phyloP scores from a whole-genome alignment of 176 grass and related monocot species.

The Panicum miliaceum region DNA sequence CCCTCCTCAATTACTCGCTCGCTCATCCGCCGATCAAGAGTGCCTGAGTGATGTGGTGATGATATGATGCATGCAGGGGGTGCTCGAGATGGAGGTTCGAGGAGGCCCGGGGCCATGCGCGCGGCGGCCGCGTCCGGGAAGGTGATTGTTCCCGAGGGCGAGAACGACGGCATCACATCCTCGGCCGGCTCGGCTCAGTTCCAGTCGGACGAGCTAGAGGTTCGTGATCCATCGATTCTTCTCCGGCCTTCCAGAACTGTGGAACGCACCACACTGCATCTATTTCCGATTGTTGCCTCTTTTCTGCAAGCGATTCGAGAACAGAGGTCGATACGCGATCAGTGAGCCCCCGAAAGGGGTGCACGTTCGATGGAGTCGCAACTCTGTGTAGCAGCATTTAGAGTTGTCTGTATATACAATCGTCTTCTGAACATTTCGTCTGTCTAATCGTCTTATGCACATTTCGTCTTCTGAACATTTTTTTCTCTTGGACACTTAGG shows the following conservation, averaged over 20 bases:
- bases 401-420: neutral
- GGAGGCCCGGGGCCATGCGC: constrained; percentile 34
- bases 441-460: constrained; percentile 1
- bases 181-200: constrained; percentile 39
- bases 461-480: constrained; percentile 30
- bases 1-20: neutral
- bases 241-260: neutral
- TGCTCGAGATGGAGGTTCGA: constrained; percentile 31
- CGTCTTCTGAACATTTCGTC: constrained; percentile 20
- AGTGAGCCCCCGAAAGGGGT: constrained; percentile 25
- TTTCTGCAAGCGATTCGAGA: neutral
- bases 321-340: neutral
- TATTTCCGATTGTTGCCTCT: constrained; percentile 8
- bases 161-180: constrained; percentile 47
- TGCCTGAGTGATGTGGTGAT: constrained; percentile 28
- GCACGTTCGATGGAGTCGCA: neutral
- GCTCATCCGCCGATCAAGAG: constrained; percentile 9
- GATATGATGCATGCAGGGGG: constrained; percentile 39
- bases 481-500: constrained; percentile 36
- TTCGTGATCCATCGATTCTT: constrained; percentile 12
- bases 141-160: constrained; percentile 65
- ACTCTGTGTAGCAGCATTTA: neutral
- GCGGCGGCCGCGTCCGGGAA: constrained; percentile 42
- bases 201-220: constrained; percentile 52
- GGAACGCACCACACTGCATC: neutral